phyloP scores from a whole-genome alignment of 2,329 filamentous ascomycete species.

The Pyrenochaeta sp. region DNA sequence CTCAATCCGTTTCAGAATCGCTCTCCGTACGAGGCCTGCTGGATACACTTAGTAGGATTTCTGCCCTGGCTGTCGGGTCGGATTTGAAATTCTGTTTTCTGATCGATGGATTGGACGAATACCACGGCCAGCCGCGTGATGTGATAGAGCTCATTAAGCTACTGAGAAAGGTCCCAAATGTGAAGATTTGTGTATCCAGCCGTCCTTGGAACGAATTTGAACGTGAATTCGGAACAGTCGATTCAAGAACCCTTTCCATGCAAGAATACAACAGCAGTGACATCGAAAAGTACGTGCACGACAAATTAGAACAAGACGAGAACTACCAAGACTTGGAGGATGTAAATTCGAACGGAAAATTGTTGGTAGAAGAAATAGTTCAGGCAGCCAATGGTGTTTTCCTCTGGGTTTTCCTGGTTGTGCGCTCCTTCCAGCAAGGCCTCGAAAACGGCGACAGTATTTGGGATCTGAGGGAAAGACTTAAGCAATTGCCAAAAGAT shows the following conservation, averaged over 20 bases:
- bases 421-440: neutral
- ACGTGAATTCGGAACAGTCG: conserved; percentile 2
- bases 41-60: neutral
- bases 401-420: conserved; percentile 9
- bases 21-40: neutral
- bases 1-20: neutral
- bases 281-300: conserved; percentile 18
- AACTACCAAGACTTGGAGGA: conserved; percentile 1
- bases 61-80: neutral
- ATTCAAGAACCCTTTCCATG: neutral
- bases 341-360: neutral
- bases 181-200: conserved; percentile 14
- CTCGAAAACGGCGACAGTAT: conserved; percentile 3
- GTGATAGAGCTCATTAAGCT: conserved; percentile 25
- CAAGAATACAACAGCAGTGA: conserved; percentile 9
- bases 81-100: conserved; percentile 8
- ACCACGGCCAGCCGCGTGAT: conserved; percentile 10
- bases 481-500: conserved; percentile 1
- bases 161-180: neutral
- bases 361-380: conserved; percentile 2
- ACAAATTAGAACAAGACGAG: conserved; percentile 15
- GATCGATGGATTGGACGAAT: conserved; percentile 8
- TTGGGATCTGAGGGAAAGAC: neutral
- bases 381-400: conserved; percentile 11
- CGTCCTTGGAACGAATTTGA: conserved; percentile 14